phyloP scores from a whole-genome alignment of 176 grass and related monocot genomes.

The Triticum aestivum region DNA sequence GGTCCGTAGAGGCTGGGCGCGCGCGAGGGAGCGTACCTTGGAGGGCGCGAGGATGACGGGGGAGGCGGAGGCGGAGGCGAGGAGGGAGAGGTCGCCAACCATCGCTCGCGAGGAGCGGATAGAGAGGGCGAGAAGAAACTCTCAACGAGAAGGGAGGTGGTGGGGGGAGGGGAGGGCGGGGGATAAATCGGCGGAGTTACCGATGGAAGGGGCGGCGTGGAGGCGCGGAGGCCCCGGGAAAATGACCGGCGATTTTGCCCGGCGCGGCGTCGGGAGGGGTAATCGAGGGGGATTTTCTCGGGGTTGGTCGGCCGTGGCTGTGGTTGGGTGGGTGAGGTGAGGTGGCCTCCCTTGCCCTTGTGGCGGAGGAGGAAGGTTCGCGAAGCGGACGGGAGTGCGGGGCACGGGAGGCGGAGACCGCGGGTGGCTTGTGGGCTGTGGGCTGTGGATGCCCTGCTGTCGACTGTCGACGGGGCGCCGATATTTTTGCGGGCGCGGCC shows the following conservation, averaged over 20 bases:
- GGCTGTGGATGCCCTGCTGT: background rate
- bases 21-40: conserved; percentile 11
- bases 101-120: conserved; percentile 24
- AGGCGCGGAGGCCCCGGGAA: background rate
- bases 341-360: background rate
- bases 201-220: background rate
- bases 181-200: conserved; percentile 21
- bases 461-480: background rate
- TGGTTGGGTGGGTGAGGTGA: background rate
- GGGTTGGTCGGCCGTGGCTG: background rate
- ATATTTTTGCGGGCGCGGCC: background rate
- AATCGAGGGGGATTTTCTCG: background rate
- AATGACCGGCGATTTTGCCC: background rate
- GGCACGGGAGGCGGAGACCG: background rate
- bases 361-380: background rate
- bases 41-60: conserved; percentile 34
- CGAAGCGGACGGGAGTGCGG: background rate
- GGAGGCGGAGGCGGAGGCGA: conserved; percentile 37
- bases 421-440: background rate
- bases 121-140: background rate
- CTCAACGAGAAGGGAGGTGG: background rate
- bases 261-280: background rate
- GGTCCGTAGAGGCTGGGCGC: too few species aligned
- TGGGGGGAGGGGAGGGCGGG: background rate
- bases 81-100: conserved; percentile 48